Evolutionary conservation across 176 grass and related monocot genomes (phyloP).

Genomic region (Oropetium thomaeum): DNA sequence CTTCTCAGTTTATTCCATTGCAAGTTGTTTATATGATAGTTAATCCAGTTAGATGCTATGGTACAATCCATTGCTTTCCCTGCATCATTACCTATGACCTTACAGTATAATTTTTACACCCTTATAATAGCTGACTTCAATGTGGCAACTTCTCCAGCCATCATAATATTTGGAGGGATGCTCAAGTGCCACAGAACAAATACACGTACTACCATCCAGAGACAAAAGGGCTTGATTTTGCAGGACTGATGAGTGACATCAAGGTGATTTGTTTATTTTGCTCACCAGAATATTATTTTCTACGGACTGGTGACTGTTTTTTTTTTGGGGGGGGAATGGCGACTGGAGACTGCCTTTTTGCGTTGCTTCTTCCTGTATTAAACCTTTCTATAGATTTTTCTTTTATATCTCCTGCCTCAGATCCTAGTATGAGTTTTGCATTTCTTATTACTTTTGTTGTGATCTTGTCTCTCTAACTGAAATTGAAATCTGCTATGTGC

Average conservation of each 20-base stretch:
- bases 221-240: conserved; percentile 81
- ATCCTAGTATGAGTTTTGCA: not conserved
- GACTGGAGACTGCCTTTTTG: too few relatives aligned
- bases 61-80: not conserved
- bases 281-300: not conserved
- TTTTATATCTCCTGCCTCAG: not conserved
- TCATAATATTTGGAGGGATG: conserved; percentile 97
- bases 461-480: not conserved
- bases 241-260: conserved; percentile 86
- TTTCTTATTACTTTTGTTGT: not conserved
- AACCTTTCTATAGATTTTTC: not conserved
- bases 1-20: not conserved
- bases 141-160: conserved; percentile 55
- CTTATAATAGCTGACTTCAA: conserved; percentile 24
- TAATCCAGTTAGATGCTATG: not conserved
- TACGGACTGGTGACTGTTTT: not conserved
- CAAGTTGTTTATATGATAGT: not conserved
- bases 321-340: too few relatives aligned
- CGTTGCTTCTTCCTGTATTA: not conserved
- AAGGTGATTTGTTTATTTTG: conserved; percentile 51
- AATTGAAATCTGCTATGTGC: not conserved
- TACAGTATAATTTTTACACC: not conserved
- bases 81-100: not conserved
- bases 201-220: conserved; percentile 83
- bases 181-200: conserved; percentile 71